These are phyloP conservation scores for Aureobasidium vineae DNA, from an alignment of 2,329 filamentous ascomycete species.

Conservation along the genomic window DNA sequence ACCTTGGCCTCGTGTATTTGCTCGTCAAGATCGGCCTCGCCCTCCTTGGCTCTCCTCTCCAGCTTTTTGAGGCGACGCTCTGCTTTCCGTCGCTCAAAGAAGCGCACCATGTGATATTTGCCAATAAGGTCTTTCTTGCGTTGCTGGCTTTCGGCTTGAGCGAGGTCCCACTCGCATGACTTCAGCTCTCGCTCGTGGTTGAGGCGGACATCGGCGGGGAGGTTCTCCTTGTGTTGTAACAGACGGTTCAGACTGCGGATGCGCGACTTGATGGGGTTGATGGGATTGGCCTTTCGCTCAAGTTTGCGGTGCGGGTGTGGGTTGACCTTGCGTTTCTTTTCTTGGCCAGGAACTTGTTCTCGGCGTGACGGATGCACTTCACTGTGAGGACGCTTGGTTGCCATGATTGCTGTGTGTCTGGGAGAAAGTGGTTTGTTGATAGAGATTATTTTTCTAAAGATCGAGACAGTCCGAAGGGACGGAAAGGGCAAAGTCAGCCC, in stretches of 20 bases:
- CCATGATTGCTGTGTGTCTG: constrained; percentile 29
- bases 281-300: constrained; percentile 37
- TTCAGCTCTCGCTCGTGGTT: constrained; percentile 71
- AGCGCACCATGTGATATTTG: constrained; percentile 80
- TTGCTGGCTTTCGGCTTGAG: constrained; percentile 59
- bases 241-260: constrained; percentile 67
- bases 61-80: constrained; percentile 62
- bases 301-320: constrained; percentile 32
- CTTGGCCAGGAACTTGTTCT: constrained; percentile 31
- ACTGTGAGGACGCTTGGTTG: constrained; percentile 32
- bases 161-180: constrained; percentile 64
- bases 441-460: constrained; percentile 20
- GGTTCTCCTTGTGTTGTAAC: constrained; percentile 57
- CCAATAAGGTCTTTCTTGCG: constrained; percentile 67
- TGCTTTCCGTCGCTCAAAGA: constrained; percentile 76
- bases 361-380: constrained; percentile 34
- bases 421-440: background rate
- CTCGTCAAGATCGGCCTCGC: constrained; percentile 43
- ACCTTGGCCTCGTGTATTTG: constrained; percentile 58
- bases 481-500: constrained; percentile 21
- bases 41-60: constrained; percentile 55
- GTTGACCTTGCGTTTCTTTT: constrained; percentile 33
- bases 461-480: constrained; percentile 2
- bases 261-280: constrained; percentile 65
- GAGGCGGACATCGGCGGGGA: constrained; percentile 66